These are phyloP conservation scores for Corinectria fuckeliana DNA, from an alignment of 2,329 filamentous ascomycete species.

Conservation along the genomic window DNA sequence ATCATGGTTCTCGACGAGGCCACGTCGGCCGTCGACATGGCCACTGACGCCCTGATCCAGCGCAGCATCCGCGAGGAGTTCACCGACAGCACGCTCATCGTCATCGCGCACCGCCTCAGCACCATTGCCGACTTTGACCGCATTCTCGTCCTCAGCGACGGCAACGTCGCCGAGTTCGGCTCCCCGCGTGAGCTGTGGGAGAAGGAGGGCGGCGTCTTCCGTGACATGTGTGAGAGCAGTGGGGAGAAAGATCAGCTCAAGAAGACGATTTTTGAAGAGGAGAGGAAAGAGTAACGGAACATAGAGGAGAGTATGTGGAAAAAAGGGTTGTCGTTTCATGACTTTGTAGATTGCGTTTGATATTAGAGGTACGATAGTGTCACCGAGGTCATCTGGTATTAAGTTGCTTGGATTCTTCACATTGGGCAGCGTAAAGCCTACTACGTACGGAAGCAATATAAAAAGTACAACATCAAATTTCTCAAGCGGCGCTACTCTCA, in stretches of 20 bases:
- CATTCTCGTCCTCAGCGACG: constrained; percentile 74
- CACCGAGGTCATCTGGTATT: too few relatives aligned
- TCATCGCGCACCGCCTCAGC: constrained; percentile 78
- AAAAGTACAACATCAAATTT: background rate
- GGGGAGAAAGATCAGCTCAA: constrained; percentile 63
- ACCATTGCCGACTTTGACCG: constrained; percentile 80
- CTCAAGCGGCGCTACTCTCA: too few relatives aligned
- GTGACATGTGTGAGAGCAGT: constrained; percentile 67
- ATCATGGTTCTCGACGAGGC: constrained; percentile 84
- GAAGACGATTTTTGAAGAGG: constrained; percentile 49
- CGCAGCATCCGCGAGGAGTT: constrained; percentile 76
- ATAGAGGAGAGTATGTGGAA: background rate
- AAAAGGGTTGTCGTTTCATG: background rate
- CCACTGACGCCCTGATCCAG: constrained; percentile 77
- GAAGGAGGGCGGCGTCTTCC: constrained; percentile 60
- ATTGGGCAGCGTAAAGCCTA: background rate
- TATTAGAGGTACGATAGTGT: too few relatives aligned
- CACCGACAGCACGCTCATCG: constrained; percentile 69
- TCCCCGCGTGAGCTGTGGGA: constrained; percentile 67
- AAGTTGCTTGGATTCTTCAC: too few relatives aligned
- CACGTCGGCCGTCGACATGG: constrained; percentile 80
- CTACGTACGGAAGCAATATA: background rate
- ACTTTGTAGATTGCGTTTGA: background rate
- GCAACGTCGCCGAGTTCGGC: constrained; percentile 71
- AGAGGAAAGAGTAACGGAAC: background rate